Conservation (phyloP, 176 grass and related monocot genomes). For the Aegilops tauschii region DNA sequence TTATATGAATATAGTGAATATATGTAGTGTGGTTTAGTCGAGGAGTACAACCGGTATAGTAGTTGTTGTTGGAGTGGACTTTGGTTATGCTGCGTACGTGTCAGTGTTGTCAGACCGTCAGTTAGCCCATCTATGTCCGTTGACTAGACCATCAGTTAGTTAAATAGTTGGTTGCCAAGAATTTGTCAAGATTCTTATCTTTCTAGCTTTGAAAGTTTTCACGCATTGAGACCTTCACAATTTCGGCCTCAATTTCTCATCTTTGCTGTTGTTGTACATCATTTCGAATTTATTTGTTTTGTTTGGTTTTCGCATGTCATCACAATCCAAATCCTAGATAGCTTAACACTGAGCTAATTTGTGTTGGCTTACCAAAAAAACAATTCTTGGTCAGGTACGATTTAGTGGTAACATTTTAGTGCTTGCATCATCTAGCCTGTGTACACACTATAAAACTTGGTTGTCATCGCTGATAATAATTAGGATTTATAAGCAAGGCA, state of each 20-base stretch:
- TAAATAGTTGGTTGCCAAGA: neutral
- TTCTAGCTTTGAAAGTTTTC: neutral
- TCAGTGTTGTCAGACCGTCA: neutral
- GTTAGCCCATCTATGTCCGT: conserved; percentile 22
- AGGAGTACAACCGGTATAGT: neutral
- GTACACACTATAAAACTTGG: too few species aligned
- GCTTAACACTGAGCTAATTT: neutral
- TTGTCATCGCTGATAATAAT: too few species aligned
- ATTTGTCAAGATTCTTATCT: neutral
- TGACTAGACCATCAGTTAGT: conserved; percentile 14
- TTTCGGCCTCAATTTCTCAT: neutral
- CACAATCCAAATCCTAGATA: neutral
- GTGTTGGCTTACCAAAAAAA: neutral
- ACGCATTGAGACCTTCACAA: neutral
- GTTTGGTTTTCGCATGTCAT: neutral
- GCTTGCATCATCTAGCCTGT: too few species aligned
- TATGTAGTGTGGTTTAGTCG: neutral
- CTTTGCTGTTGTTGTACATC: neutral
- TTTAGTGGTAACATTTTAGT: too few species aligned
- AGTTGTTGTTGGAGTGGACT: neutral
- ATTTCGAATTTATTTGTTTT: neutral
- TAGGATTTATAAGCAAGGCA: too few species aligned
- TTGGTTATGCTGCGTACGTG: neutral
- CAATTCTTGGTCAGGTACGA: neutral
- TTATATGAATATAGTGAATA: neutral